Evolutionary conservation across 495 filamentous ascomycete genomes (phyloP).

Genomic region (Lophiostoma macrostomum): DNA sequence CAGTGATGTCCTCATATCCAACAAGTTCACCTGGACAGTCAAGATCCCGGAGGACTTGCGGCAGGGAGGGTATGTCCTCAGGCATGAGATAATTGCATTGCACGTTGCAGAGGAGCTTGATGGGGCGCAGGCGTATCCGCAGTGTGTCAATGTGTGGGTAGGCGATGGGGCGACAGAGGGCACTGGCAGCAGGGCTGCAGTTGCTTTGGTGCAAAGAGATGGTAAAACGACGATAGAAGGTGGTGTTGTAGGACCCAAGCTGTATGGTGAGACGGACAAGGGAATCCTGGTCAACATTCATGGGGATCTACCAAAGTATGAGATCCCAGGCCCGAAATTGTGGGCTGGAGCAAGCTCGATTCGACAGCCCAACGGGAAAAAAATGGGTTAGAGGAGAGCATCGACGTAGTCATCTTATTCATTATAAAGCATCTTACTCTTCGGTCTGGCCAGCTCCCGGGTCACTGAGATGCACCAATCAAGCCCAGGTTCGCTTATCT

Average conservation of each 20-base stretch:
- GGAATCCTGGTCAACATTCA: constrained; percentile 22
- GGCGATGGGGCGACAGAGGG: constrained; percentile 12
- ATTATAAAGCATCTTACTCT: too few relatives aligned
- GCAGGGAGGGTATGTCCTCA: constrained; percentile 27
- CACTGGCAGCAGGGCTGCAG: background rate
- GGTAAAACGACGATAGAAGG: constrained; percentile 13
- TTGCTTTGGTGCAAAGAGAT: too few relatives aligned
- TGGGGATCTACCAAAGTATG: constrained; percentile 6
- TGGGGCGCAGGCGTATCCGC: constrained; percentile 36
- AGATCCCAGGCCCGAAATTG: constrained; percentile 14
- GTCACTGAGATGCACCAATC: too few relatives aligned
- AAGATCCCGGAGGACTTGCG: constrained; percentile 17
- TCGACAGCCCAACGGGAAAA: constrained; percentile 14
- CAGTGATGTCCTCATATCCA: constrained; percentile 19
- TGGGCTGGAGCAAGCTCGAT: constrained; percentile 7
- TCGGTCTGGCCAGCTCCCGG: too few relatives aligned
- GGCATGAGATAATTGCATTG: constrained; percentile 37
- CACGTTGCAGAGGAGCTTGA: constrained; percentile 23
- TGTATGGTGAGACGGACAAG: constrained; percentile 15
- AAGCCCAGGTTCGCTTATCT: too few relatives aligned
- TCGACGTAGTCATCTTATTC: too few relatives aligned
- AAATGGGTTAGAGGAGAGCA: background rate
- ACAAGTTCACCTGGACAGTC: constrained; percentile 21
- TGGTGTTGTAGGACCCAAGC: constrained; percentile 1
- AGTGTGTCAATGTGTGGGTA: constrained; percentile 34